Base-by-base conservation (phyloP, 805 yeast genomes). In the Pachysolen tannophilus region DNA sequence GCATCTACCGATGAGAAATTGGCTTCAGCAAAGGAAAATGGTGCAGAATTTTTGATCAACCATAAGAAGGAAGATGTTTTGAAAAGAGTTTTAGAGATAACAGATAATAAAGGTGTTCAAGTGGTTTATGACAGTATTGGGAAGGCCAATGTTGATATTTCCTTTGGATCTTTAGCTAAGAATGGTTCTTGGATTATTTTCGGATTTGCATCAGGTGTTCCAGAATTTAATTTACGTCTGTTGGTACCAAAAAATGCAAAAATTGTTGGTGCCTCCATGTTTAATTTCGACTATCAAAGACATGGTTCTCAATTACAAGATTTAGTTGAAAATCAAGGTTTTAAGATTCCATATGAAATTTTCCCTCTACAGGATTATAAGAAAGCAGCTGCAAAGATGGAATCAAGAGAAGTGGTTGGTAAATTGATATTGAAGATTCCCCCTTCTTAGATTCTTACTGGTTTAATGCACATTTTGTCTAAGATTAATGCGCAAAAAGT, bases 201-300 rank as follows among this genome's bases (percentile, higher is more conserved):
- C 49, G 97, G 97, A 40, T 86, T 86, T 49, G 81, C 95, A 6
- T 78, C 88, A 5, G 97, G 97, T 14, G 85, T 86, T 20, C 78
- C 83, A 1, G 90, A 94, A 10, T 46, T 85, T n/a, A 19, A 59
- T 1, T 49, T 84, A 28, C 46, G 42, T 23, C 54, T 64, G 30
- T 61, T 87, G 37, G 43, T 76, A 1, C 53, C 79, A 3, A 83
- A 82, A 59, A 83, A 82, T 50, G 44, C 82, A 34, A 75, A 69
- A 43, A 43, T 84, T 23, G 30, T 62, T 21, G 72, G 96, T 55
- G 94, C 96, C 11, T 54, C 54, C 15, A 47, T 82, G 18, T 61
- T 52, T 39, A 67, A 60, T 11, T 84, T 81, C 56, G n/a, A n/a
- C n/a, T n/a, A n/a, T n/a, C n/a, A n/a, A n/a, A n/a, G n/a, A n/a